Percentiles rank a stretch among this genome's conserved stretches.
Conservation (phyloP, 192 early-diverging fungal species). For the Chytriomyces sp. region DNA sequence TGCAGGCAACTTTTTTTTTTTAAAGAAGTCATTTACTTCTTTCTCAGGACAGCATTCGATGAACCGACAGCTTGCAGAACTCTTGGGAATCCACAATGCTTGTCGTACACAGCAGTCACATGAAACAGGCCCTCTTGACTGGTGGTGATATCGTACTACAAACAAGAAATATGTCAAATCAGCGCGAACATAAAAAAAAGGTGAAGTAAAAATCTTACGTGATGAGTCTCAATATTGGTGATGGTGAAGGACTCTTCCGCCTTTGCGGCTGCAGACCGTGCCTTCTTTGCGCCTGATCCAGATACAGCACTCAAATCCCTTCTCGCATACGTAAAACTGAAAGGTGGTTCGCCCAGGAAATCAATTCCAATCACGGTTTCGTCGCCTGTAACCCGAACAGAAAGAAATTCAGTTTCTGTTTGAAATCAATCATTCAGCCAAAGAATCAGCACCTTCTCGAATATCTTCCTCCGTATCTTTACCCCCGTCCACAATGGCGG, state of each 20-base stretch:
- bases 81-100: constrained; percentile 65
- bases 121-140: constrained; percentile 67
- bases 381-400: constrained; percentile 45
- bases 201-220: constrained; percentile 37
- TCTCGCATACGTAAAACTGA: constrained; percentile 70
- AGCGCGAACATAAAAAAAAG: constrained; percentile 32
- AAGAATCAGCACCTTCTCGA: constrained; percentile 52
- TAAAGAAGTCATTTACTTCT: not conserved
- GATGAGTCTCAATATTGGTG: constrained; percentile 50
- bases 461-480: constrained; percentile 71
- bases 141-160: constrained; percentile 60
- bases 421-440: constrained; percentile 11
- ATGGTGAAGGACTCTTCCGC: constrained; percentile 60
- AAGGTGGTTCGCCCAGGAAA: constrained; percentile 69
- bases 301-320: constrained; percentile 35
- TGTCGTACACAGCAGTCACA: constrained; percentile 67
- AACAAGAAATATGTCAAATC: not conserved
- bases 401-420: constrained; percentile 17
- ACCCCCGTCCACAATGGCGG: constrained; percentile 68
- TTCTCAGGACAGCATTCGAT: constrained; percentile 17
- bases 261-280: not conserved
- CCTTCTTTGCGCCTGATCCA: constrained; percentile 39
- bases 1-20: no score
- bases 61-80: constrained; percentile 9
- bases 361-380: constrained; percentile 62